Evolutionary conservation across 1,284 basidiomycete species (phyloP).

Genomic region (Pseudozyma thailandica): DNA sequence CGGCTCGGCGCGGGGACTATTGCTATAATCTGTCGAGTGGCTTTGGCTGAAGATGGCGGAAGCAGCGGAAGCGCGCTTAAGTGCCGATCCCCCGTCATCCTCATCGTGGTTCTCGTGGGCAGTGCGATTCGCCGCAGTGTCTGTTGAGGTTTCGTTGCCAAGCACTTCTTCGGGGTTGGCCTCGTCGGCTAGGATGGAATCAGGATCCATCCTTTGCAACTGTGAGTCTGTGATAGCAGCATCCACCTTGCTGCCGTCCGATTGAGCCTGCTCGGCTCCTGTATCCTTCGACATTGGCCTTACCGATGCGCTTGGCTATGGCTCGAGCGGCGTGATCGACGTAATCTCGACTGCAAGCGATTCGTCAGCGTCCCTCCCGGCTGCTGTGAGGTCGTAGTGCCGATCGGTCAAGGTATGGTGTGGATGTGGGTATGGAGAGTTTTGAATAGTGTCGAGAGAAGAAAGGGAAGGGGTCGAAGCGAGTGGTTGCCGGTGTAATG

Average conservation of each 20-base stretch:
- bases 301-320: background rate
- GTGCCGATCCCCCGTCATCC: conserved; percentile 14
- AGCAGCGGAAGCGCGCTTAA: conserved; percentile 38
- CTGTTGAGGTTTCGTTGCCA: conserved; percentile 46
- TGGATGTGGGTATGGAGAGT: background rate
- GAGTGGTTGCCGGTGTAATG: background rate
- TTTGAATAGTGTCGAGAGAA: too few species aligned
- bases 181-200: conserved; percentile 60
- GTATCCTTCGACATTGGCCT: conserved; percentile 22
- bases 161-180: conserved; percentile 55
- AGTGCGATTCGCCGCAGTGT: conserved; percentile 18
- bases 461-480: background rate
- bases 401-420: background rate
- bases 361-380: background rate
- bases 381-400: background rate
- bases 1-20: conserved; percentile 11
- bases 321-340: too few species aligned
- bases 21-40: conserved; percentile 18
- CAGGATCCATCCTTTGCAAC: conserved; percentile 50
- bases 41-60: conserved; percentile 42
- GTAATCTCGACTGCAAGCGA: background rate
- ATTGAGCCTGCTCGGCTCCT: conserved; percentile 16
- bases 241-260: conserved; percentile 2
- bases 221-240: conserved; percentile 29
- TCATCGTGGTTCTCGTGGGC: conserved; percentile 10